These are phyloP conservation scores for Nidula microcarpa DNA, from an alignment of 768 basidiomycete species.

Conservation along the genomic window DNA sequence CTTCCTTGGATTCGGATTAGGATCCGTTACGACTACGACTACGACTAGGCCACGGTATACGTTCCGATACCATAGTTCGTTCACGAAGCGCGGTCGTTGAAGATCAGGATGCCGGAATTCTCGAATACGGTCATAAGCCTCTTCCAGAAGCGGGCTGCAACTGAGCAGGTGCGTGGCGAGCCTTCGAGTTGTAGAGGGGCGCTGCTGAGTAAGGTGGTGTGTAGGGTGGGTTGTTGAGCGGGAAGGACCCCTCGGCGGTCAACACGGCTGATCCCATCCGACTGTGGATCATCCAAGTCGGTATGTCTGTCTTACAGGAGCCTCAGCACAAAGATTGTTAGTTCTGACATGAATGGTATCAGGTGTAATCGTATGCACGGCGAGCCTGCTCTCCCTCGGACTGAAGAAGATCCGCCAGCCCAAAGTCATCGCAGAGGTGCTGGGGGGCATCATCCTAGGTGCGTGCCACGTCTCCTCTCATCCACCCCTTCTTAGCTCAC, in stretches of 20 bases:
- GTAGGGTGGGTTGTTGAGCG: constrained; percentile 74
- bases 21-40: no score
- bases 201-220: background rate
- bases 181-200: background rate
- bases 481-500: background rate
- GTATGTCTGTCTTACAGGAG: constrained; percentile 31
- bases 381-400: constrained; percentile 68
- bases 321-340: background rate
- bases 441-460: constrained; percentile 90
- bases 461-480: constrained; percentile 7
- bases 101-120: constrained; percentile 31
- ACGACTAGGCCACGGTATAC: no score
- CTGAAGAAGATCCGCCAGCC: constrained; percentile 82
- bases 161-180: constrained; percentile 33
- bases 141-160: constrained; percentile 30
- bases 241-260: constrained; percentile 67
- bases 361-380: constrained; percentile 83
- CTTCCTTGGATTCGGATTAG: no score
- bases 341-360: background rate
- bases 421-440: constrained; percentile 76
- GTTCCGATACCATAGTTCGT: no score
- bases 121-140: constrained; percentile 31
- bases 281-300: constrained; percentile 77
- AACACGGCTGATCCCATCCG: constrained; percentile 68
- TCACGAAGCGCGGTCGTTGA: no score